Conservation (phyloP, 345 rosid species). For the Ricinus communis region DNA sequence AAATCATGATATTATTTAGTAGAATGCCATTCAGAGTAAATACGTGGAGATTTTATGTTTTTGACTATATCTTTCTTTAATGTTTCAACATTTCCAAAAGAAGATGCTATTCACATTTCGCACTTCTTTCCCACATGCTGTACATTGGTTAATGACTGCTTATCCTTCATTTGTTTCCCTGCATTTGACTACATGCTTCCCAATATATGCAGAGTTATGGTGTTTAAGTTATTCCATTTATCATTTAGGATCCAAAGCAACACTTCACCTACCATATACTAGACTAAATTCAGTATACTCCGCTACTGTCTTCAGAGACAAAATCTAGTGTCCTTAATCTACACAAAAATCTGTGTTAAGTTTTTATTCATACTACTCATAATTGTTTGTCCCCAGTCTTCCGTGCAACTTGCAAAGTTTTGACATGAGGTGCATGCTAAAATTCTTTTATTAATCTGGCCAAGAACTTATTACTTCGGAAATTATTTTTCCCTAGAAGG, state of each 20-base stretch:
- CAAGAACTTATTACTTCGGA: not conserved
- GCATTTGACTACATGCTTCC: not conserved
- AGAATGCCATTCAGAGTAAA: too few relatives aligned
- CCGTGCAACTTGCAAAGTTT: not conserved
- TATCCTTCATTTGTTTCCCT: not conserved
- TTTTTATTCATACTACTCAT: not conserved
- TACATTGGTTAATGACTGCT: too few relatives aligned
- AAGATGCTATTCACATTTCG: not conserved
- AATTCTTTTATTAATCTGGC: not conserved
- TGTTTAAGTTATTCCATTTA: not conserved
- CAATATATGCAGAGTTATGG: not conserved
- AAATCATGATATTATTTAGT: too few relatives aligned
- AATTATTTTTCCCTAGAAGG: too few relatives aligned
- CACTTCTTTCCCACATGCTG: not conserved
- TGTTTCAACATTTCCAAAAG: not conserved
- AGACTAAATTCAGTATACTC: not conserved
- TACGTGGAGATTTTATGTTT: too few relatives aligned
- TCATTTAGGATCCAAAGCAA: not conserved
- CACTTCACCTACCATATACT: not conserved
- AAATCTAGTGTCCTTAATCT: not conserved
- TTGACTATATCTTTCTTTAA: not conserved
- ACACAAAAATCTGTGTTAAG: not conserved
- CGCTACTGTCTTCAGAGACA: not conserved
- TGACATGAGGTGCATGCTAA: not conserved
- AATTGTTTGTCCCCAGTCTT: not conserved